These are phyloP conservation scores for Sutorius eximius DNA, from an alignment of 1,284 basidiomycete species.

Conservation along the genomic window DNA sequence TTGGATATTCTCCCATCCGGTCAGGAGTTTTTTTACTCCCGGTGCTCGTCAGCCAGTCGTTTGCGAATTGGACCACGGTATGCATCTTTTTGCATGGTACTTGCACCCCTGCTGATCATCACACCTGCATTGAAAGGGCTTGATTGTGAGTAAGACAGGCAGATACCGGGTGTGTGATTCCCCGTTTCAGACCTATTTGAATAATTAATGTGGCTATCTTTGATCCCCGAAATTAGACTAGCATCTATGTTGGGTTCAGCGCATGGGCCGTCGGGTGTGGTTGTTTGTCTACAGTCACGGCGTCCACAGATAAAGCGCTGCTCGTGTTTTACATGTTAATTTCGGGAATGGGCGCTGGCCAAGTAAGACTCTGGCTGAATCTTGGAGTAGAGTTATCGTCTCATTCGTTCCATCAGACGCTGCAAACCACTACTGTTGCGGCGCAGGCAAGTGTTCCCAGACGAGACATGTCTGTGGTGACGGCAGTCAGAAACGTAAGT, in stretches of 20 bases:
- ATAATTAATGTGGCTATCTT: not conserved
- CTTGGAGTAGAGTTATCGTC: not conserved
- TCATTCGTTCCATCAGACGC: constrained; percentile 40
- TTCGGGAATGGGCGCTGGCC: constrained; percentile 67
- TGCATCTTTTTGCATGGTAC: constrained; percentile 18
- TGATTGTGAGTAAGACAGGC: constrained; percentile 65
- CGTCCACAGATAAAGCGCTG: constrained; percentile 47
- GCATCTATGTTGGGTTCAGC: constrained; percentile 64
- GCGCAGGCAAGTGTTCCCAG: constrained; percentile 68
- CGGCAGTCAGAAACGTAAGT: constrained; percentile 62
- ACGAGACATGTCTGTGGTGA: constrained; percentile 71
- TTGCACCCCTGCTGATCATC: constrained; percentile 5
- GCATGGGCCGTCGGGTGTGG: constrained; percentile 74
- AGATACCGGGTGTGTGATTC: constrained; percentile 51
- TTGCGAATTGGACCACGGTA: constrained; percentile 55
- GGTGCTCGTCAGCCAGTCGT: constrained; percentile 54
- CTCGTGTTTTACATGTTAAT: constrained; percentile 71
- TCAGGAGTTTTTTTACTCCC: constrained; percentile 37
- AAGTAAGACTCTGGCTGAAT: constrained; percentile 35
- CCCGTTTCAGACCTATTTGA: not conserved
- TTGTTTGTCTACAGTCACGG: constrained; percentile 60
- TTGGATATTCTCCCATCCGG: constrained; percentile 44
- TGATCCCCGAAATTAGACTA: constrained; percentile 38
- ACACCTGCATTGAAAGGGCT: constrained; percentile 43
- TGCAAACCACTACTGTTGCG: constrained; percentile 66